Evolutionary conservation across 306 rosid species (phyloP).

Genomic region (Albizia julibrissin): DNA sequence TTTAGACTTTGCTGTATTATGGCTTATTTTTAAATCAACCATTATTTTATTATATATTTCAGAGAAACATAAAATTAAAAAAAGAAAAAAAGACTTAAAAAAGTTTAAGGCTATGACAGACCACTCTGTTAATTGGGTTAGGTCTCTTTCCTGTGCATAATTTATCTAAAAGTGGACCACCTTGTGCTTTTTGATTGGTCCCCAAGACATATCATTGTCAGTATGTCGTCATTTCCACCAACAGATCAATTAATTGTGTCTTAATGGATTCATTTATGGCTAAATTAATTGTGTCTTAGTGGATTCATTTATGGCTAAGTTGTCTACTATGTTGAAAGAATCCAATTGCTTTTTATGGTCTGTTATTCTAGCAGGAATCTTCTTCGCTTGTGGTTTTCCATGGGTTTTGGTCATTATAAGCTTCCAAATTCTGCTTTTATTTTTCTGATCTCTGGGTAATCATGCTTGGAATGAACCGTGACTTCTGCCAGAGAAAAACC

Average conservation of each 20-base stretch:
- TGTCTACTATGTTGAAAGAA: conserved; percentile 48
- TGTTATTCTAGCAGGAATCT: background rate
- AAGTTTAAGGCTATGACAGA: conserved; percentile 33
- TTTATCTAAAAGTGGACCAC: conserved; percentile 59
- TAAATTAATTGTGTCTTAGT: conserved; percentile 52
- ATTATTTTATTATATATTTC: conserved; percentile 34
- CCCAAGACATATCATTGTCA: conserved; percentile 56
- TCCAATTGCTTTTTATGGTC: conserved; percentile 33
- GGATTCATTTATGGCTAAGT: conserved; percentile 52
- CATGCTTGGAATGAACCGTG: background rate
- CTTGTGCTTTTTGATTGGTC: conserved; percentile 57
- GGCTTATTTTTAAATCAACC: conserved; percentile 6
- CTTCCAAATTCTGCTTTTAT: background rate
- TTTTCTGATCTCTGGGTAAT: background rate
- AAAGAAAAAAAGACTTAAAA: conserved; percentile 9
- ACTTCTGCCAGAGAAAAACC: background rate
- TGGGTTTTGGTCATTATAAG: background rate
- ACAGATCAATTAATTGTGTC: conserved; percentile 55
- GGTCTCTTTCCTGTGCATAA: conserved; percentile 39
- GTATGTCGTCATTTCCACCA: conserved; percentile 64
- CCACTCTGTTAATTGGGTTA: conserved; percentile 42
- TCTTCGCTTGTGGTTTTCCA: background rate
- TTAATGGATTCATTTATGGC: conserved; percentile 50
- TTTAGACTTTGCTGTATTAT: background rate
- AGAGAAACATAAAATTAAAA: conserved; percentile 28